A percentile compares a stretch with the other conserved stretches of the same genome.
Evolutionary conservation across 208 protist genomes (phyloP).

Genomic region (Trypanosoma cruzi): DNA sequence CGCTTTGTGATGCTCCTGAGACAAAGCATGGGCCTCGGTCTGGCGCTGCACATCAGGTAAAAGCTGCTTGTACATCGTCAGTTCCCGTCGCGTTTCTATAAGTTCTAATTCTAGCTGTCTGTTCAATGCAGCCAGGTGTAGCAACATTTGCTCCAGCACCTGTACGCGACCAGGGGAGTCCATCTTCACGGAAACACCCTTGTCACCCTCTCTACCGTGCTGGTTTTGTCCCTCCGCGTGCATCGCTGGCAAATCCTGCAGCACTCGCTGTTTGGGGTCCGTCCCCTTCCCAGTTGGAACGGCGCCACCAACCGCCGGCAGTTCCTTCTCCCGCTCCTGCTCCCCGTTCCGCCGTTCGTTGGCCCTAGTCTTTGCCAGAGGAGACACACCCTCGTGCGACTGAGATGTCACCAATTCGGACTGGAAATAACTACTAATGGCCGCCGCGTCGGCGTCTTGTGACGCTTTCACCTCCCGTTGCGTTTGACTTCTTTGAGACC

Average conservation of each 20-base stretch:
- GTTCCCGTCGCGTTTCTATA: slow-evolving; percentile 19
- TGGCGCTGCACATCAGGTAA: neutral
- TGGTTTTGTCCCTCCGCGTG: neutral
- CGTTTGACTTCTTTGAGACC: neutral
- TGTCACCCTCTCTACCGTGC: neutral
- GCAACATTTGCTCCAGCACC: slow-evolving; percentile 23
- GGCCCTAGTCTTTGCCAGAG: neutral
- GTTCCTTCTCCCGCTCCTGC: neutral
- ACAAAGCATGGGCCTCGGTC: neutral
- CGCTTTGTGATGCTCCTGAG: neutral
- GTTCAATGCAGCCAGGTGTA: slow-evolving; percentile 28
- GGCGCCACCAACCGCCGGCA: neutral
- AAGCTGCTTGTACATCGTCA: slow-evolving; percentile 19
- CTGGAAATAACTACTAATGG: neutral
- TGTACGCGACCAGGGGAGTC: neutral
- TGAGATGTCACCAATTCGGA: neutral
- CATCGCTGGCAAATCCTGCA: neutral
- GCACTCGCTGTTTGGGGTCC: neutral
- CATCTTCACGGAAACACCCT: neutral
- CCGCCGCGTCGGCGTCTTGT: neutral
- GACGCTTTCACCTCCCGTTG: neutral
- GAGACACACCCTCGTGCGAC: neutral
- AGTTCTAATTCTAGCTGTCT: slow-evolving; percentile 29
- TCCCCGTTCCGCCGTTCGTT: neutral
- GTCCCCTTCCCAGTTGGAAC: neutral